phyloP scores from a whole-genome alignment of 2,329 filamentous ascomycete species.

The Cladosporium velox region DNA sequence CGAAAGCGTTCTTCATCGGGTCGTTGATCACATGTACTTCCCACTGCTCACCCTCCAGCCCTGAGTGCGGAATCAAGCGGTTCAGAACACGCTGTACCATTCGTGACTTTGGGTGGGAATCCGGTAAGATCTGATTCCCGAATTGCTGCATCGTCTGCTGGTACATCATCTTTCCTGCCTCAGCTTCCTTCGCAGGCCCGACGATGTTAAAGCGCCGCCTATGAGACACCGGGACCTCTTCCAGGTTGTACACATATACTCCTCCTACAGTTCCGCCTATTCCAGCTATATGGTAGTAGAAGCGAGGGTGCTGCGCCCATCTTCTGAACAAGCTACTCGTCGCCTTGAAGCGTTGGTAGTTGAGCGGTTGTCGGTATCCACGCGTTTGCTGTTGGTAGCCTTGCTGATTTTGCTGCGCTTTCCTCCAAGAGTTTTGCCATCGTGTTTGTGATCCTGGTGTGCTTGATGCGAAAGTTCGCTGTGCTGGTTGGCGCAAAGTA shows the following conservation, averaged over 20 bases:
- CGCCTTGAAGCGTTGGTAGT: slow-evolving; percentile 37
- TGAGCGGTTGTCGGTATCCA: slow-evolving; percentile 32
- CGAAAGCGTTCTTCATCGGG: slow-evolving; percentile 69
- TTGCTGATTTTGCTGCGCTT: slow-evolving; percentile 21
- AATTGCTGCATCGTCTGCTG: slow-evolving; percentile 58
- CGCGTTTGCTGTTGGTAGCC: slow-evolving; percentile 21
- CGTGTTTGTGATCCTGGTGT: slow-evolving; percentile 12
- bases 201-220: slow-evolving; percentile 73
- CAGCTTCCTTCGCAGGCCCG: slow-evolving; percentile 56
- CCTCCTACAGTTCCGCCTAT: slow-evolving; percentile 46
- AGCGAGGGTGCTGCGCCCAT: slow-evolving; percentile 49
- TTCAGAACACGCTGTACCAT: slow-evolving; percentile 66
- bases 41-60: slow-evolving; percentile 61
- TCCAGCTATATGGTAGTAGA: slow-evolving; percentile 49
- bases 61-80: slow-evolving; percentile 67
- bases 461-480: slow-evolving; percentile 18
- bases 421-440: slow-evolving; percentile 21
- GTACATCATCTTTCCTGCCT: slow-evolving; percentile 57
- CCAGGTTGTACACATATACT: slow-evolving; percentile 70
- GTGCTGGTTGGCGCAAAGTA: slow-evolving; percentile 7
- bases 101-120: slow-evolving; percentile 58
- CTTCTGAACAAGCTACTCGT: slow-evolving; percentile 28
- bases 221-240: slow-evolving; percentile 66
- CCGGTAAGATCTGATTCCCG: slow-evolving; percentile 58
- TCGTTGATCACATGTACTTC: slow-evolving; percentile 76